Conservation (phyloP, 257 asterid genomes). For the Solanum bukasovii region DNA sequence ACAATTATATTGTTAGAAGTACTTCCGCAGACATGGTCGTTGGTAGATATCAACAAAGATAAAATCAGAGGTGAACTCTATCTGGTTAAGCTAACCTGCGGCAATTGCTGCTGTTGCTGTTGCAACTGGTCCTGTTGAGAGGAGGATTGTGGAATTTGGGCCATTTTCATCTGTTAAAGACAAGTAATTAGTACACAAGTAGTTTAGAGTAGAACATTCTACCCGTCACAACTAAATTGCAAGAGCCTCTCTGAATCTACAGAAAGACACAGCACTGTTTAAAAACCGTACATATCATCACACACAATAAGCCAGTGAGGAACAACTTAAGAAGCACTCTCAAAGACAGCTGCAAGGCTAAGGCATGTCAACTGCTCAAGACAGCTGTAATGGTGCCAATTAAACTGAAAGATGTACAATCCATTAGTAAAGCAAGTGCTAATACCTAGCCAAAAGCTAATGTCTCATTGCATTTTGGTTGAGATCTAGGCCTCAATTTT, state of each 20-base stretch:
- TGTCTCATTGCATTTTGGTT: not conserved
- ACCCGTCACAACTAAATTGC: not conserved
- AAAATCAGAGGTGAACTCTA: not conserved
- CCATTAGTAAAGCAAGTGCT: not conserved
- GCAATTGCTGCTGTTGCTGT: constrained; percentile 18
- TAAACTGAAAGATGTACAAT: not conserved
- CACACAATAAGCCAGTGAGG: not conserved
- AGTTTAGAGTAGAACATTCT: not conserved
- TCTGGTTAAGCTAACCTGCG: constrained; percentile 22
- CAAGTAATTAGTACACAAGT: not conserved
- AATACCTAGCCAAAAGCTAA: not conserved
- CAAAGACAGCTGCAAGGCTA: not conserved
- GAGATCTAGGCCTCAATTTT: not conserved
- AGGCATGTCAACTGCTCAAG: not conserved
- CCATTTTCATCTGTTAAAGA: constrained; percentile 35
- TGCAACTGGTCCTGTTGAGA: constrained; percentile 46
- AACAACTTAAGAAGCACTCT: not conserved
- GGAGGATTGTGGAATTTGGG: constrained; percentile 44
- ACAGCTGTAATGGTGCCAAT: not conserved
- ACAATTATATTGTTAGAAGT: not conserved
- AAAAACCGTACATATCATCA: not conserved
- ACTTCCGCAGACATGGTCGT: not conserved
- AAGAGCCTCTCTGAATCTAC: not conserved
- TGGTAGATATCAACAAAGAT: not conserved
- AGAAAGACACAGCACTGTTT: not conserved